phyloP scores from a whole-genome alignment of 1,284 basidiomycete genomes.

The Sanghuangporus weigelae region DNA sequence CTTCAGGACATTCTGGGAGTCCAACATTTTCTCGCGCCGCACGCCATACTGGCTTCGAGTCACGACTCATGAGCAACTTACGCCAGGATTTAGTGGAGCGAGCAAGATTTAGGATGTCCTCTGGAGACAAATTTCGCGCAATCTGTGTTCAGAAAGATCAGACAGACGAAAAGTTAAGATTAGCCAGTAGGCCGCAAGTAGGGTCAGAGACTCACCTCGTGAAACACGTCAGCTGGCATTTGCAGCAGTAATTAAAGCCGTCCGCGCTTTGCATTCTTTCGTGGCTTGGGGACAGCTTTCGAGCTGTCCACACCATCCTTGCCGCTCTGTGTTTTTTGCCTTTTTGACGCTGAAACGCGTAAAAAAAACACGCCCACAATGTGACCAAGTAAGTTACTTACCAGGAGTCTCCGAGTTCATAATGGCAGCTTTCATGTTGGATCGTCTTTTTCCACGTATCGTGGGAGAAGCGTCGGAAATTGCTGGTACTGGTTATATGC shows the following conservation, averaged over 20 bases:
- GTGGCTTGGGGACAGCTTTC: background rate
- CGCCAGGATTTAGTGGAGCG: conserved; percentile 17
- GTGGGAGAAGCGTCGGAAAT: background rate
- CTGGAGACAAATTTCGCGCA: conserved; percentile 10
- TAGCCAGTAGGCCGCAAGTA: too few relatives aligned
- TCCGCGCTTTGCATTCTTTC: conserved; percentile 12
- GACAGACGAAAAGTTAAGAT: background rate
- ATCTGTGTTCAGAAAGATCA: background rate
- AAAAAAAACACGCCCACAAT: background rate
- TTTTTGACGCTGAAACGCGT: background rate
- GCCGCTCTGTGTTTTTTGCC: background rate
- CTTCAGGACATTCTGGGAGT: conserved; percentile 30
- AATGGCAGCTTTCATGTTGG: background rate
- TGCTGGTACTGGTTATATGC: too few relatives aligned
- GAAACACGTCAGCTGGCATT: conserved; percentile 28
- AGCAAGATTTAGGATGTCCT: conserved; percentile 19
- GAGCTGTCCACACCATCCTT: background rate
- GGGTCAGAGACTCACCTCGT: conserved; percentile 20
- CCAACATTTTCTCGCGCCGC: conserved; percentile 13
- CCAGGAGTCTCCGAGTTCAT: background rate
- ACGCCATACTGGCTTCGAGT: conserved; percentile 18
- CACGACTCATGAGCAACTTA: conserved; percentile 16
- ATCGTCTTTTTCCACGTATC: background rate
- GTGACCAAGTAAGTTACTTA: background rate
- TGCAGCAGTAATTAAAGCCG: conserved; percentile 17